Evolutionary conservation across 2,329 filamentous ascomycete species (phyloP).

Genomic region (Xylaria sp.): DNA sequence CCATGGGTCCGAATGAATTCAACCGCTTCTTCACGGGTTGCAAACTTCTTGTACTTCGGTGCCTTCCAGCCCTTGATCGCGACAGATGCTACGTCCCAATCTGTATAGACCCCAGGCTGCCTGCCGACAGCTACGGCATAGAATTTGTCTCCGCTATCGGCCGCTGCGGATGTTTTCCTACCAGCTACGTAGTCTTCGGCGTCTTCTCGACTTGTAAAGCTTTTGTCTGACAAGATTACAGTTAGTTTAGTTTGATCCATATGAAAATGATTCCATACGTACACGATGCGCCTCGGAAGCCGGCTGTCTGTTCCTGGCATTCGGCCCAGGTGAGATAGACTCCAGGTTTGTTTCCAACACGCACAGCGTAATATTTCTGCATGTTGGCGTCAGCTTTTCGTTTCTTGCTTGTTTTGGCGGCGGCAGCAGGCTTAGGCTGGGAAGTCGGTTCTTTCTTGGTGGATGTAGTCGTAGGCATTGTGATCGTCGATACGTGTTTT

Average conservation of each 20-base stretch:
- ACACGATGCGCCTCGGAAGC: slow-evolving; percentile 74
- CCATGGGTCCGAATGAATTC: slow-evolving; percentile 71
- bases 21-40: slow-evolving; percentile 76
- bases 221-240: slow-evolving; percentile 71
- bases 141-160: slow-evolving; percentile 59
- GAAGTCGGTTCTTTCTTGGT: slow-evolving; percentile 37
- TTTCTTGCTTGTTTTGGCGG: slow-evolving; percentile 54
- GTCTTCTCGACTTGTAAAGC: slow-evolving; percentile 76
- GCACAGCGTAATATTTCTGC: slow-evolving; percentile 72
- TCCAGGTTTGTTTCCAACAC: slow-evolving; percentile 65
- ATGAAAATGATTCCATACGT: slow-evolving; percentile 52
- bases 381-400: slow-evolving; percentile 57
- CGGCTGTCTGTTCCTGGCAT: slow-evolving; percentile 68
- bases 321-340: slow-evolving; percentile 72
- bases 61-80: slow-evolving; percentile 80
- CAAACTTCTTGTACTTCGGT: slow-evolving; percentile 75
- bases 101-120: slow-evolving; percentile 67
- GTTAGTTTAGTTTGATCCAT: slow-evolving; percentile 11
- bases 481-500: slow-evolving; percentile 35
- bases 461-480: slow-evolving; percentile 41
- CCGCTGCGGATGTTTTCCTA: slow-evolving; percentile 56
- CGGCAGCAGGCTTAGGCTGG: slow-evolving; percentile 28
- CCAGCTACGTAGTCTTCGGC: slow-evolving; percentile 82
- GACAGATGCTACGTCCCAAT: slow-evolving; percentile 75
- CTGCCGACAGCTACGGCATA: slow-evolving; percentile 71